Percentiles rank a stretch among this genome's conserved stretches.
Conservation (phyloP, 2,329 filamentous ascomycete genomes). For the Botrytis galanthina region DNA sequence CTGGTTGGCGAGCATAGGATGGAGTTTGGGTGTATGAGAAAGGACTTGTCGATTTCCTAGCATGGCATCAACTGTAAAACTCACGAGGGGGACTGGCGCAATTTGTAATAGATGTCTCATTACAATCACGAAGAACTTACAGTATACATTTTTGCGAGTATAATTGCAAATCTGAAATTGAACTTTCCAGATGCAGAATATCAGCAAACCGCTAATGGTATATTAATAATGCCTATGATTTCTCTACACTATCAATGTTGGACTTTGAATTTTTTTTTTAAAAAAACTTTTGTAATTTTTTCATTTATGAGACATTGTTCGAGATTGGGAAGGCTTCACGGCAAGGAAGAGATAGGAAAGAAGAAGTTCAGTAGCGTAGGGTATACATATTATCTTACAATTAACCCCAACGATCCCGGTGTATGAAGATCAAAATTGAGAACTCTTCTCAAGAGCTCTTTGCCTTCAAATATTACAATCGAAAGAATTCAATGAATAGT, state of each 20-base stretch:
- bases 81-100: not conserved
- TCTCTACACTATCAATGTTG: not conserved
- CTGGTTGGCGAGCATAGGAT: not conserved
- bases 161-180: not conserved
- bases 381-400: not conserved
- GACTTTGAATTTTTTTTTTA: not conserved
- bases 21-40: slow-evolving; percentile 8
- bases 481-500: not conserved
- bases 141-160: not conserved
- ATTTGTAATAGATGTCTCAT: not conserved
- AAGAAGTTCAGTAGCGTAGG: not conserved
- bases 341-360: not conserved
- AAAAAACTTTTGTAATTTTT: not conserved
- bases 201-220: not conserved
- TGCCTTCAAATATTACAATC: not conserved
- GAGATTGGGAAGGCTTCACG: not conserved
- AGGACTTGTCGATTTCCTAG: not conserved
- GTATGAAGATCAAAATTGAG: not conserved
- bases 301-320: not conserved
- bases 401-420: not conserved
- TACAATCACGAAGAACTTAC: not conserved
- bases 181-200: not conserved
- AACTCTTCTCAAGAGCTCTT: not conserved
- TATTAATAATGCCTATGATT: not conserved
- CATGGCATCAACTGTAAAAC: not conserved